phyloP scores from a whole-genome alignment of 768 basidiomycete species.

The Lactifluus subvellereus region DNA sequence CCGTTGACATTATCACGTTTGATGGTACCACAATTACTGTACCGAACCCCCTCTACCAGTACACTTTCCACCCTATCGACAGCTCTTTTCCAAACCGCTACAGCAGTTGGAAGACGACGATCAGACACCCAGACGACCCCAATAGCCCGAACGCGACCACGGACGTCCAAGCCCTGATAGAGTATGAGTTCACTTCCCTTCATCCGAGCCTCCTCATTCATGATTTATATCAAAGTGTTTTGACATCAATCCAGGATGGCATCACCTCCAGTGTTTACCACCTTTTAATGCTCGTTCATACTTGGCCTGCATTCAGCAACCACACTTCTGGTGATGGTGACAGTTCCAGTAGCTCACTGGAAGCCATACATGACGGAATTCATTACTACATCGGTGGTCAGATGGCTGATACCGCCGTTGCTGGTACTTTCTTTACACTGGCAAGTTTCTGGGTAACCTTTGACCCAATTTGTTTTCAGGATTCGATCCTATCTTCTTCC shows the following conservation, averaged over 20 bases:
- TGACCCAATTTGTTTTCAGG: slow-evolving; percentile 29
- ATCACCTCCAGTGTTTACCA: slow-evolving; percentile 25
- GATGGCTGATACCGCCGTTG: slow-evolving; percentile 26
- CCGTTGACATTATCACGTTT: slow-evolving; percentile 33
- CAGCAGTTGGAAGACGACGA: too few species aligned
- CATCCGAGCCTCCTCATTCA: background rate
- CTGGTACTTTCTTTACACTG: slow-evolving; percentile 39
- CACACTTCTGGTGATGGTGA: slow-evolving; percentile 36
- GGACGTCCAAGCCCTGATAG: slow-evolving; percentile 30
- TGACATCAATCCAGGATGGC: slow-evolving; percentile 1
- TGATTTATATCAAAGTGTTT: background rate
- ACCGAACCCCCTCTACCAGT: slow-evolving; percentile 34
- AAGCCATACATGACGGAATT: slow-evolving; percentile 45
- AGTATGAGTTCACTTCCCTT: slow-evolving; percentile 22
- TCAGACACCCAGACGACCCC: slow-evolving; percentile 10
- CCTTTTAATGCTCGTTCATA: slow-evolving; percentile 35
- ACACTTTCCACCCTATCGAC: slow-evolving; percentile 32
- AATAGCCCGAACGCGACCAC: slow-evolving; percentile 8
- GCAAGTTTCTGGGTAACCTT: background rate
- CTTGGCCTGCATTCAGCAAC: slow-evolving; percentile 45
- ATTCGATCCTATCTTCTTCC: slow-evolving; percentile 50
- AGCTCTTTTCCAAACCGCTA: slow-evolving; percentile 15
- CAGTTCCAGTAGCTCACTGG: slow-evolving; percentile 41
- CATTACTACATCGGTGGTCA: slow-evolving; percentile 32
- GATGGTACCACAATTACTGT: slow-evolving; percentile 29